A percentile compares a stretch with the other conserved stretches of the same genome.
Evolutionary conservation across 148 eudicot species (phyloP).

Genomic region (Amaranthus cruentus): DNA sequence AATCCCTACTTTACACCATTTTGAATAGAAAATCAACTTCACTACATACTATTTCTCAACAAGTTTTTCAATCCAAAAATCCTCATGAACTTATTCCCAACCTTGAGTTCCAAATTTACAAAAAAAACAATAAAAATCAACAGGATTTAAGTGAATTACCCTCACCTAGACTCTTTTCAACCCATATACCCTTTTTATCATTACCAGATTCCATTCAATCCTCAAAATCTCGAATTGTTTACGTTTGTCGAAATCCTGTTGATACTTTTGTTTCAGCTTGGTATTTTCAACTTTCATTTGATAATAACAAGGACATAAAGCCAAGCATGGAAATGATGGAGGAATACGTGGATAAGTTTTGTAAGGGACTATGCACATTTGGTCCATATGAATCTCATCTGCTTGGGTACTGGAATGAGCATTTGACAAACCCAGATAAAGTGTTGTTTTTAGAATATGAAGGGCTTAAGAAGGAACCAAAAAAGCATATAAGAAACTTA

Average conservation of each 20-base stretch:
- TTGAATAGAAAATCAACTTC: background rate
- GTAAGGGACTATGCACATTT: background rate
- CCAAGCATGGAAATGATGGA: background rate
- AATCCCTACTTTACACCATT: background rate
- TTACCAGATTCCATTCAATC: background rate
- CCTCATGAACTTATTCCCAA: background rate
- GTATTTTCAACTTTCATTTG: background rate
- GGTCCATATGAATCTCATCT: background rate
- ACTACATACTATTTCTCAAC: background rate
- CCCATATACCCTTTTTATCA: background rate
- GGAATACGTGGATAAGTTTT: background rate
- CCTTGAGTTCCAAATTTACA: background rate
- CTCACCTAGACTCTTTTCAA: slow-evolving; percentile 5
- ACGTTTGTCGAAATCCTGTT: background rate
- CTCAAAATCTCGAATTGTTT: background rate
- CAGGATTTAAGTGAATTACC: background rate
- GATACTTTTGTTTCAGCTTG: background rate
- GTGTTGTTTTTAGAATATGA: slow-evolving; percentile 6
- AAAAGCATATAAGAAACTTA: background rate
- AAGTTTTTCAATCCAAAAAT: background rate
- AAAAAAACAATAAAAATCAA: background rate
- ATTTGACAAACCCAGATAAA: background rate
- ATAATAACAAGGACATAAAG: background rate
- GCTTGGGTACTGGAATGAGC: background rate
- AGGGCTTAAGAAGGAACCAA: slow-evolving; percentile 1